Evolutionary conservation across 1,139 yeast species (phyloP), one percentile per base, ranked within the genome.

Genomic region (Blastobotrys petasosporus): DNA sequence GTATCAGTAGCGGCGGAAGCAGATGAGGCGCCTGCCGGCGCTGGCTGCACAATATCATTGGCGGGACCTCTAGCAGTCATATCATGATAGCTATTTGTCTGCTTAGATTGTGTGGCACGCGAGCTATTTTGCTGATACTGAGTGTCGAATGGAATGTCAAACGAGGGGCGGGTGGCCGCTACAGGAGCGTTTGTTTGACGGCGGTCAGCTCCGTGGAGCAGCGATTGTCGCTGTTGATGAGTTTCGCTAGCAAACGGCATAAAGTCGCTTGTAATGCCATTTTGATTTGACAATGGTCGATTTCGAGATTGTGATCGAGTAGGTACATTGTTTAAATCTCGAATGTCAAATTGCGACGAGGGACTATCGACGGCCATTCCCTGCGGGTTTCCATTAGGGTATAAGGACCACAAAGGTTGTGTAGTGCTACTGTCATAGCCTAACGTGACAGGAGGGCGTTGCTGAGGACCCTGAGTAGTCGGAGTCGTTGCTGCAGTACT

Each of bases 211-310:
- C 36, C 38, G 47, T 52, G 51, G 46, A 54, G 44, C 17, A 54
- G 48, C 13, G 48, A 46, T 29, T 50, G 62, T 47, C 54, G 51
- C 44, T 56, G 61, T 35, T 56, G 56, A 31, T 56, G 58, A n/a
- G 58, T 41, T 39, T 56, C 60, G 30, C 60, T 49, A 16, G 56
- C 58, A 44, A 53, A 56, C 11, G 55, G 48, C 36, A 55, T 38
- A 35, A 54, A 56, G 32, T 53, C 48, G 31, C 36, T 39, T 13
- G 25, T 4, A 4, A 20, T 4, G 25, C 25, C 25, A 20, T 20
- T 20, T 20, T 20, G 25, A 20, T 20, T 20, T 7, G 25, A 20
- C 25, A 20, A 20, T 20, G 4, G 25, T 7, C 25, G 25, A 7
- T 20, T 7, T 20, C 25, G 4, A 20, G 25, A 20, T 20, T 20